phyloP scores from a whole-genome alignment of 345 rosid genomes.

The Eucalyptus virginea region DNA sequence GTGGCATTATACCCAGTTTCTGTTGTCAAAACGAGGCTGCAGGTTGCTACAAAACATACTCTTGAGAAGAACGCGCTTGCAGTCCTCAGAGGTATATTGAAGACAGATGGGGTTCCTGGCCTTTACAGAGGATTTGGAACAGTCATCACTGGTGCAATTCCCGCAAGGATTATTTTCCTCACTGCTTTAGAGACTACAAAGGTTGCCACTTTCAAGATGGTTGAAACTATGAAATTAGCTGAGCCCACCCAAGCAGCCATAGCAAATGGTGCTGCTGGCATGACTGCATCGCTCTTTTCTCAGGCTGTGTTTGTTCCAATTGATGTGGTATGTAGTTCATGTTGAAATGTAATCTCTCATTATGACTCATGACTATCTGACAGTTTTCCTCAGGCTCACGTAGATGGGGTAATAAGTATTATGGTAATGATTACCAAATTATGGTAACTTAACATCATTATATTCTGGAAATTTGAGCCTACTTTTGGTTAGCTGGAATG shows the following conservation, averaged over 20 bases:
- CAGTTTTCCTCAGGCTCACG: not conserved
- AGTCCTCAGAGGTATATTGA: constrained; percentile 60
- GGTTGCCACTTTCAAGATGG: constrained; percentile 58
- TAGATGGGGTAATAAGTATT: not conserved
- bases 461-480: not conserved
- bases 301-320: constrained; percentile 93
- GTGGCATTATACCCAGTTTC: constrained; percentile 88
- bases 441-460: not conserved
- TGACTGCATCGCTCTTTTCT: constrained; percentile 76
- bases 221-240: constrained; percentile 45
- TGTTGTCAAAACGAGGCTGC: constrained; percentile 87
- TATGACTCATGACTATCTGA: not conserved
- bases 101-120: constrained; percentile 87
- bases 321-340: constrained; percentile 60
- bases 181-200: constrained; percentile 90
- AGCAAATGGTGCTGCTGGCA: constrained; percentile 94
- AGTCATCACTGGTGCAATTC: constrained; percentile 85
- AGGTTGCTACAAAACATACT: constrained; percentile 82
- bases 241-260: constrained; percentile 88
- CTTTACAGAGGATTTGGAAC: constrained; percentile 94
- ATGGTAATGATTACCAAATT: not conserved
- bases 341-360: not conserved
- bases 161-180: constrained; percentile 81
- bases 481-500: not conserved
- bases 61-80: constrained; percentile 70